phyloP scores from a whole-genome alignment of 257 asterid genomes.

The Solanum etuberosum region DNA sequence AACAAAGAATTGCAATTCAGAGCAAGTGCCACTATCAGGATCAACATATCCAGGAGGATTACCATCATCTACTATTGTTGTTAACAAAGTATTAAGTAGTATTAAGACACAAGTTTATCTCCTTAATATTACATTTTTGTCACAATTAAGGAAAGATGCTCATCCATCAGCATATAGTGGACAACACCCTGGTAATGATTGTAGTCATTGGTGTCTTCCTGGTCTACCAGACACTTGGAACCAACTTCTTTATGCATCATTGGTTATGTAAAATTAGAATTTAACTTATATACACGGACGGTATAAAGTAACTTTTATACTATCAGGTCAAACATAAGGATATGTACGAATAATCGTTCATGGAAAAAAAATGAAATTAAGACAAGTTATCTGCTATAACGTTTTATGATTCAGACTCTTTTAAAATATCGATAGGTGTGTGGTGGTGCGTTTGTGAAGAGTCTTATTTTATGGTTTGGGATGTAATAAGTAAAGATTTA shows the following conservation, averaged over 20 bases:
- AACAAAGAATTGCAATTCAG: slow-evolving; percentile 6
- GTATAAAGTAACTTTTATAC: background rate
- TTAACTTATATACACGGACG: background rate
- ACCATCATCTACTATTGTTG: background rate
- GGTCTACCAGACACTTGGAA: slow-evolving; percentile 19
- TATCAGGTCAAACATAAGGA: background rate
- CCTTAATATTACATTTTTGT: slow-evolving; percentile 5
- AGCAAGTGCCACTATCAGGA: slow-evolving; percentile 5
- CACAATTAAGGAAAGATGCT: slow-evolving; percentile 12
- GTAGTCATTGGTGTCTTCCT: slow-evolving; percentile 19
- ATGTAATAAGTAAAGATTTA: background rate
- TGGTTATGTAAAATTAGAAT: background rate
- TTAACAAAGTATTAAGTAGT: slow-evolving; percentile 2
- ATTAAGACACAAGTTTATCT: slow-evolving; percentile 2
- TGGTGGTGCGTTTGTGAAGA: background rate
- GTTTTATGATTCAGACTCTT: rapidly evolving
- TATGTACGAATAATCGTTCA: background rate
- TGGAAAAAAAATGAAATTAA: background rate
- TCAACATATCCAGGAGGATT: slow-evolving; percentile 10
- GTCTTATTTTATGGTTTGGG: background rate
- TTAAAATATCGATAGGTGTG: rapidly evolving
- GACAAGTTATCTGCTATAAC: background rate
- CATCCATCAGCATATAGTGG: slow-evolving; percentile 15
- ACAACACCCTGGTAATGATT: slow-evolving; percentile 5
- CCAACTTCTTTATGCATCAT: slow-evolving; percentile 8